These are phyloP conservation scores for Pholiota microspora DNA, from an alignment of 768 basidiomycete species.

Conservation along the genomic window DNA sequence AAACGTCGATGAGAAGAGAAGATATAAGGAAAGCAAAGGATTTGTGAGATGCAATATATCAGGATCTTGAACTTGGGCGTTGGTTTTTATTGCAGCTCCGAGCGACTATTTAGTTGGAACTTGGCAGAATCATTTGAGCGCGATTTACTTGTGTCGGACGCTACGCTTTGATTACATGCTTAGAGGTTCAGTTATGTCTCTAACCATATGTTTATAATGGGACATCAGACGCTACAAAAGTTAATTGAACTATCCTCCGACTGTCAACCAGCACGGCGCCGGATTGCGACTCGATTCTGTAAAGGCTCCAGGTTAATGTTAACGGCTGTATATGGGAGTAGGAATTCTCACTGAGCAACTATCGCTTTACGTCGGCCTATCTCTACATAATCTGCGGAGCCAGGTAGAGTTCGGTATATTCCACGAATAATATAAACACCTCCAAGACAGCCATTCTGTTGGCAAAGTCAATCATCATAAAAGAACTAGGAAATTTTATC, in stretches of 20 bases:
- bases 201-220: too few relatives aligned
- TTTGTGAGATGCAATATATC: too few relatives aligned
- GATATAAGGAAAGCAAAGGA: too few relatives aligned
- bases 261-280: slow-evolving; percentile 29
- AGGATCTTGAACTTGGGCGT: too few relatives aligned
- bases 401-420: slow-evolving; percentile 37
- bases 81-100: too few relatives aligned
- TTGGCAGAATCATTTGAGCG: too few relatives aligned
- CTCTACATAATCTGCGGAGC: slow-evolving; percentile 28
- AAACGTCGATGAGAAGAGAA: too few relatives aligned
- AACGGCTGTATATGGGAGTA: background rate
- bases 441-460: slow-evolving; percentile 46
- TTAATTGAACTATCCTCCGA: slow-evolving; percentile 46
- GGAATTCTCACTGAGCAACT: slow-evolving; percentile 40
- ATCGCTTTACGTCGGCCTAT: slow-evolving; percentile 52
- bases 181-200: too few relatives aligned
- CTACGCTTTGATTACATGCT: background rate
- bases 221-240: slow-evolving; percentile 48
- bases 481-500: background rate
- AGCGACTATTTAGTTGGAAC: too few relatives aligned
- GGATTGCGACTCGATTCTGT: slow-evolving; percentile 23
- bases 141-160: too few relatives aligned
- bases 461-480: background rate
- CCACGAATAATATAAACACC: slow-evolving; percentile 52
- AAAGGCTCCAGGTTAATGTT: background rate